Conservation (phyloP, 192 early-diverging fungal genomes). For the Backusella circina region DNA sequence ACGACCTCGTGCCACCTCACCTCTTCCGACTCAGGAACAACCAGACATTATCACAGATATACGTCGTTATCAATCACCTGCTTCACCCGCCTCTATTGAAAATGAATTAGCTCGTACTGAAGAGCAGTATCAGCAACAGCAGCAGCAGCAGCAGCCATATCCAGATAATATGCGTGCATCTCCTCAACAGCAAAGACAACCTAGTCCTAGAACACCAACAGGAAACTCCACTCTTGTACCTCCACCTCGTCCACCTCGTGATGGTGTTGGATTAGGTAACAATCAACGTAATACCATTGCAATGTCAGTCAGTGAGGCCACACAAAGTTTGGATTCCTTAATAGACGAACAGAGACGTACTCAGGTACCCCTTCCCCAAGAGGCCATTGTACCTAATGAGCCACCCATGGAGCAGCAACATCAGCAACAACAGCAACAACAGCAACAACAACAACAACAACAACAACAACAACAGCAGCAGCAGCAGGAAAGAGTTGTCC, state of each 20-base stretch:
- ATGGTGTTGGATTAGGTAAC: slow-evolving; percentile 26
- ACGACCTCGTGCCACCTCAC: slow-evolving; percentile 21
- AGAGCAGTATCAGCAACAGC: neutral
- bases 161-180: neutral
- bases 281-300: slow-evolving; percentile 11
- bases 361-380: neutral
- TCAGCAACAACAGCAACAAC: neutral
- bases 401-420: neutral
- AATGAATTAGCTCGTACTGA: neutral
- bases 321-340: neutral
- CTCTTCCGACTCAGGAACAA: neutral
- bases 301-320: neutral
- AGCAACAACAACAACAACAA: neutral
- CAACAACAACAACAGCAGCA: neutral
- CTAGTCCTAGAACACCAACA: slow-evolving; percentile 11
- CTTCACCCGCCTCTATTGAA: neutral
- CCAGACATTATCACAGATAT: neutral
- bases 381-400: neutral
- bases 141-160: neutral
- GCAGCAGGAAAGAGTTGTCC: neutral
- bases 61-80: neutral
- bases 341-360: neutral
- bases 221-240: slow-evolving; percentile 30
- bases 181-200: neutral
- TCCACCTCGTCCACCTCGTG: slow-evolving; percentile 30